Base-by-base conservation (phyloP, 202 grass and related monocot species). In the Zoysia matrella region DNA sequence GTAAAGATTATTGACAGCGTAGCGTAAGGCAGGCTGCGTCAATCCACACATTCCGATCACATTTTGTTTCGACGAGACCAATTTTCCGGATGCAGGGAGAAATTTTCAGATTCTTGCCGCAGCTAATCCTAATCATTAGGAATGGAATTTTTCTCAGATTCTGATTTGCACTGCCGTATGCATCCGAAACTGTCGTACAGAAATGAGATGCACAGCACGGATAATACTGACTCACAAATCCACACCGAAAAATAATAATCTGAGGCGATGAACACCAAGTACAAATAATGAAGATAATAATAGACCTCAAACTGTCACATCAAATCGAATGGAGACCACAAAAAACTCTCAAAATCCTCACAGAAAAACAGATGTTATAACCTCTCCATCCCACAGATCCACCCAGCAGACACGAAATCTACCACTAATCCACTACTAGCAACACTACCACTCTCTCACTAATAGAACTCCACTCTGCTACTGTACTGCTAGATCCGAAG, bases 401-500 rank as follows among this genome's bases (percentile, higher is more conserved):
- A 71, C 16, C 42, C 41, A 9, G 6, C 44, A n/a, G 45, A 69
- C 57, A 54, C 11, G 1, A 48, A 48, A n/a, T 3, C 30, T 1
- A 43, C 3, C 15, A 53, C 60, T 49, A 73, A 69, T 52, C 30
- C 30, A 36, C 30, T 36, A 36, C 30, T 36, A 11, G 9, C 11
- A n/a, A 50, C 50, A 50, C 39, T 62, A 47, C 41, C 30, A 11
- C 56, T 47, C 1, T 1, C 30, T 36, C 30, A 45, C 65, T 71
- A 44, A n/a, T 4, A 68, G 2, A 12, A 9, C 11, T 14, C 49
- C 4, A 66, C 7, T n/a, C 52, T 69, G 45, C 53, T 12, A 63
- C 52, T 61, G 36, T 68, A 75, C 77, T 11, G 1, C 70, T 69
- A 69, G 77, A 81, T 81, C 48, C 16, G 67, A 67, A 9, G 57